These are phyloP conservation scores for Aspergillus cristatus DNA, from an alignment of 495 filamentous ascomycete genomes.

Conservation along the genomic window DNA sequence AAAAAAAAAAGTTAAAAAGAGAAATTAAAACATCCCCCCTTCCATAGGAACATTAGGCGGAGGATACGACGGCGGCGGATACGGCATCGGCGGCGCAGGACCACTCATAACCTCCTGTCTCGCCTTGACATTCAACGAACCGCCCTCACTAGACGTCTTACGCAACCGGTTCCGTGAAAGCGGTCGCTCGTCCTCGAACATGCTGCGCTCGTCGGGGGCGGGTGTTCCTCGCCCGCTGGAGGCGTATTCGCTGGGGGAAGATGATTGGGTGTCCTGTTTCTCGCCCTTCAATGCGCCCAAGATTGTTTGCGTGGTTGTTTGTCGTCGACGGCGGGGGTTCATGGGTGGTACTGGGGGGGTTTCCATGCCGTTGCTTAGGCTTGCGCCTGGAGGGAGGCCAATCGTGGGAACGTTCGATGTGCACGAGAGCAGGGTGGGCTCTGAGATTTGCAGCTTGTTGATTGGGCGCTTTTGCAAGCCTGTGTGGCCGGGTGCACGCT, in stretches of 20 bases:
- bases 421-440: constrained; percentile 69
- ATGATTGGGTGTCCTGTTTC: constrained; percentile 21
- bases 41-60: constrained; percentile 31
- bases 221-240: constrained; percentile 2
- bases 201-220: constrained; percentile 32
- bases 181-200: constrained; percentile 36
- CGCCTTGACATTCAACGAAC: constrained; percentile 29
- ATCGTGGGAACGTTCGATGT: constrained; percentile 66
- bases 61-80: constrained; percentile 28
- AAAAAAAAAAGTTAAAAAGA: background rate
- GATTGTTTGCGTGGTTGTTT: constrained; percentile 43
- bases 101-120: constrained; percentile 32
- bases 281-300: constrained; percentile 41
- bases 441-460: constrained; percentile 71
- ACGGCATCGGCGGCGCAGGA: constrained; percentile 26
- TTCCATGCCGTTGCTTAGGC: constrained; percentile 31
- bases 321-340: constrained; percentile 59
- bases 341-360: constrained; percentile 58
- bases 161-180: constrained; percentile 40
- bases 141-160: constrained; percentile 43
- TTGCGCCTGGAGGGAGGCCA: constrained; percentile 45
- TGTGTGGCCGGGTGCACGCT: constrained; percentile 21
- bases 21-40: constrained; percentile 37
- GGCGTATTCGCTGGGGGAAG: constrained; percentile 17
- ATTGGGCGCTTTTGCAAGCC: constrained; percentile 52